Evolutionary conservation across 2,329 filamentous ascomycete species (phyloP).

Genomic region (Xylaria sp.): DNA sequence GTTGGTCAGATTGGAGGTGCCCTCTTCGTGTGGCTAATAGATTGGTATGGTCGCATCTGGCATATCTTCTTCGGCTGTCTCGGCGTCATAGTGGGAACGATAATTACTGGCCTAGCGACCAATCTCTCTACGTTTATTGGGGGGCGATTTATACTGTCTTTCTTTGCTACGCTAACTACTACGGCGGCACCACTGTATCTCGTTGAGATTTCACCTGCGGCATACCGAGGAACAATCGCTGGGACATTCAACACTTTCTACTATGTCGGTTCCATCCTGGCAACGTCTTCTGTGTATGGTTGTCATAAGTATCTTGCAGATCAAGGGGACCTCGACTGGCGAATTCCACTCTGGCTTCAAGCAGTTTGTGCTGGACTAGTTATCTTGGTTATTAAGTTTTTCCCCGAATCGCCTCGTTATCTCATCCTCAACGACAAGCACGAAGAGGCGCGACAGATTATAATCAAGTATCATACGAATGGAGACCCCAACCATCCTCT

Average conservation of each 20-base stretch:
- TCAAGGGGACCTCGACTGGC: conserved; percentile 47
- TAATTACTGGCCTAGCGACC: conserved; percentile 59
- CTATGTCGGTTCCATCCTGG: conserved; percentile 51
- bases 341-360: conserved; percentile 51
- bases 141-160: conserved; percentile 60
- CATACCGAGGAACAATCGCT: conserved; percentile 66
- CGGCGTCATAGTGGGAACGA: conserved; percentile 60
- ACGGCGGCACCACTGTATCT: conserved; percentile 68
- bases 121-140: conserved; percentile 61
- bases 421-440: conserved; percentile 50
- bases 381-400: conserved; percentile 48
- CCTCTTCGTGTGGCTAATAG: conserved; percentile 56
- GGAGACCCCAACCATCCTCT: conserved; percentile 54
- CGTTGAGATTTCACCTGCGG: conserved; percentile 69
- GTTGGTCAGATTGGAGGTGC: conserved; percentile 57
- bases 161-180: conserved; percentile 65
- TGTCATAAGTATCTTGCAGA: conserved; percentile 47
- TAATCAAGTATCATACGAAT: conserved; percentile 55
- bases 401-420: conserved; percentile 52
- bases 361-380: conserved; percentile 50
- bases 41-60: conserved; percentile 56
- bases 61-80: conserved; percentile 58
- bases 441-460: conserved; percentile 52
- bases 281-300: conserved; percentile 49
- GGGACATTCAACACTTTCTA: conserved; percentile 61